Conservation (phyloP, 805 yeast genomes). For the Yamadazyma nakazawae region DNA sequence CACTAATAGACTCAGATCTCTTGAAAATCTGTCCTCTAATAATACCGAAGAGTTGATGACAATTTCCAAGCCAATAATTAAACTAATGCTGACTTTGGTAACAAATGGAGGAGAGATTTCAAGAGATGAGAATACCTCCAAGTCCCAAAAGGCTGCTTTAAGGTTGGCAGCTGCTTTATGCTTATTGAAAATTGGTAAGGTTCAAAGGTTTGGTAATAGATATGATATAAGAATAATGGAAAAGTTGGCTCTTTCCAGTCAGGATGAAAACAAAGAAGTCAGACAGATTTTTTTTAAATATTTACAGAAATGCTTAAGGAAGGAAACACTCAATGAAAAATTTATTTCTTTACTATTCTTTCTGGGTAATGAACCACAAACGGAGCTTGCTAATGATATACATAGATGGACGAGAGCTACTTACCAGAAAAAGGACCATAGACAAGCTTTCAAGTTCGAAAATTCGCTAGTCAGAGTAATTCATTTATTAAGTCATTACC, state of each 20-base stretch:
- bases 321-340: slow-evolving; percentile 55
- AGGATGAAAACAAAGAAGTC: slow-evolving; percentile 61
- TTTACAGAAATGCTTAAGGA: slow-evolving; percentile 50
- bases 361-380: slow-evolving; percentile 72
- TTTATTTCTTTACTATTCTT: slow-evolving; percentile 69
- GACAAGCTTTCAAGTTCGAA: slow-evolving; percentile 53
- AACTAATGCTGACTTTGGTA: slow-evolving; percentile 61
- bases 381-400: slow-evolving; percentile 45
- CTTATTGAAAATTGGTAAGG: slow-evolving; percentile 61
- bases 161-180: slow-evolving; percentile 66
- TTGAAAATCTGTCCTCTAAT: slow-evolving; percentile 18
- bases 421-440: slow-evolving; percentile 34
- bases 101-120: slow-evolving; percentile 79
- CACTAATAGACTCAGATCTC: slow-evolving; percentile 52
- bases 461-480: slow-evolving; percentile 63
- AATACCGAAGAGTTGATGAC: slow-evolving; percentile 28
- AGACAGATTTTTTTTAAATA: slow-evolving; percentile 49
- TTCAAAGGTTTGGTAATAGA: slow-evolving; percentile 48
- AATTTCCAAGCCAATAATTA: slow-evolving; percentile 61
- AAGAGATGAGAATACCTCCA: slow-evolving; percentile 55
- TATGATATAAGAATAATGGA: slow-evolving; percentile 52
- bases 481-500: slow-evolving; percentile 69
- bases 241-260: slow-evolving; percentile 55
- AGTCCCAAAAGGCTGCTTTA: slow-evolving; percentile 53
- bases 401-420: slow-evolving; percentile 72